Evolutionary conservation across 2,329 filamentous ascomycete species (phyloP).

Genomic region (Aspergillus fischeri): DNA sequence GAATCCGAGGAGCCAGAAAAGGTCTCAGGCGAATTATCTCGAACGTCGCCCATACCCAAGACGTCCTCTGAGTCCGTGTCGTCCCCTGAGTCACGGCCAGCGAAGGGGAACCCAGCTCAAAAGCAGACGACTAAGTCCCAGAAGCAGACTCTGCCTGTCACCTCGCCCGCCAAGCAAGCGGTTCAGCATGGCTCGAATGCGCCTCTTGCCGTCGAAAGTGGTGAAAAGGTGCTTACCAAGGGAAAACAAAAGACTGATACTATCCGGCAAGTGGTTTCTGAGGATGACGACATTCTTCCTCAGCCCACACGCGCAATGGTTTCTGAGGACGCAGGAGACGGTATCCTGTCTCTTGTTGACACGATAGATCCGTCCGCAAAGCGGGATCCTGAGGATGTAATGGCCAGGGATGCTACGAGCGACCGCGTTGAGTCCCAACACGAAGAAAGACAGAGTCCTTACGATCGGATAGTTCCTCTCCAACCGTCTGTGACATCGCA

Average conservation of each 20-base stretch:
- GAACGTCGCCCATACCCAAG: conserved; percentile 43
- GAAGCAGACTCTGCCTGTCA: conserved; percentile 55
- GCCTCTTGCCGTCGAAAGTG: conserved; percentile 21
- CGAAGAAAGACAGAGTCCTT: conserved; percentile 4
- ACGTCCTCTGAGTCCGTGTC: conserved; percentile 41
- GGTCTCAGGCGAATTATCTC: conserved; percentile 55
- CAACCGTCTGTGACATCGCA: conserved; percentile 25
- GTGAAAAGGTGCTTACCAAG: conserved; percentile 15
- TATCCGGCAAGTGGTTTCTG: conserved; percentile 34
- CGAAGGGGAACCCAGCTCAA: conserved; percentile 42
- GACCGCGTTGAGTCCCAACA: conserved; percentile 20
- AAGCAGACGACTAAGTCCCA: conserved; percentile 65
- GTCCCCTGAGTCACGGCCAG: conserved; percentile 31
- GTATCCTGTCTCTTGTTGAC: conserved; percentile 17
- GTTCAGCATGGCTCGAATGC: conserved; percentile 28
- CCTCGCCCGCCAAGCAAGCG: conserved; percentile 39
- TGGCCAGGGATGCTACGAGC: conserved; percentile 11
- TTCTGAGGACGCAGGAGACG: conserved; percentile 18
- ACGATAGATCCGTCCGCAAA: conserved; percentile 23
- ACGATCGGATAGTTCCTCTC: conserved; percentile 3
- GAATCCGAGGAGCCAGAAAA: conserved; percentile 53
- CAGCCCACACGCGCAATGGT: conserved; percentile 16
- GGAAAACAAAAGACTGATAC: conserved; percentile 23
- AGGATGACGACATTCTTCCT: conserved; percentile 21
- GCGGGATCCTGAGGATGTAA: conserved; percentile 15